A percentile compares a stretch with the other conserved stretches of the same genome.
These are phyloP conservation scores for Saccharomycopsis javanensis DNA, from an alignment of 805 yeast species.

Conservation along the genomic window DNA sequence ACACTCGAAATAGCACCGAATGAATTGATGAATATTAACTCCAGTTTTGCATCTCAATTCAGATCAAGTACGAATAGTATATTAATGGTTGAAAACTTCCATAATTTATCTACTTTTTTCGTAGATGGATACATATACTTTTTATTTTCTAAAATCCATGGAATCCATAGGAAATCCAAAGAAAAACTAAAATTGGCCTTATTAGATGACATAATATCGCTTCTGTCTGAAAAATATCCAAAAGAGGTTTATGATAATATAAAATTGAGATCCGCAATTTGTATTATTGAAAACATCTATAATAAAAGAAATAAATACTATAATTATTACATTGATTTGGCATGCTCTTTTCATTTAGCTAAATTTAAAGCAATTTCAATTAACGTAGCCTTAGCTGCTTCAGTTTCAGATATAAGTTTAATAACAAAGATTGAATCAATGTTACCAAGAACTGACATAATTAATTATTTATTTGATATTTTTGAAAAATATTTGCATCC, in stretches of 20 bases:
- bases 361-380: background rate
- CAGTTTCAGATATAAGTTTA: background rate
- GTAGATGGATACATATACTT: background rate
- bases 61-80: background rate
- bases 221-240: constrained; percentile 1
- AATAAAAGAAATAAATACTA: constrained; percentile 3
- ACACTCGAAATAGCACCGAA: background rate
- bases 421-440: constrained; percentile 7
- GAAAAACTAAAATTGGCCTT: background rate
- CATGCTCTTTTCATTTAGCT: background rate
- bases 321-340: background rate
- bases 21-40: background rate
- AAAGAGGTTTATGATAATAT: constrained; percentile 1
- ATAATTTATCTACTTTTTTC: background rate
- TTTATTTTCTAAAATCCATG: background rate
- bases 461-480: constrained; percentile 6
- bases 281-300: background rate
- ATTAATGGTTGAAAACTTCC: constrained; percentile 1
- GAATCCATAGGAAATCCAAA: background rate
- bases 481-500: constrained; percentile 16
- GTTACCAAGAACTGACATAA: constrained; percentile 5
- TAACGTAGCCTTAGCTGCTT: background rate
- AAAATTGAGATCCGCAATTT: background rate
- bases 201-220: background rate
- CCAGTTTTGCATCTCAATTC: background rate